Base-by-base conservation (phyloP, 176 grass and related monocot species). In the Paspalum vaginatum region DNA sequence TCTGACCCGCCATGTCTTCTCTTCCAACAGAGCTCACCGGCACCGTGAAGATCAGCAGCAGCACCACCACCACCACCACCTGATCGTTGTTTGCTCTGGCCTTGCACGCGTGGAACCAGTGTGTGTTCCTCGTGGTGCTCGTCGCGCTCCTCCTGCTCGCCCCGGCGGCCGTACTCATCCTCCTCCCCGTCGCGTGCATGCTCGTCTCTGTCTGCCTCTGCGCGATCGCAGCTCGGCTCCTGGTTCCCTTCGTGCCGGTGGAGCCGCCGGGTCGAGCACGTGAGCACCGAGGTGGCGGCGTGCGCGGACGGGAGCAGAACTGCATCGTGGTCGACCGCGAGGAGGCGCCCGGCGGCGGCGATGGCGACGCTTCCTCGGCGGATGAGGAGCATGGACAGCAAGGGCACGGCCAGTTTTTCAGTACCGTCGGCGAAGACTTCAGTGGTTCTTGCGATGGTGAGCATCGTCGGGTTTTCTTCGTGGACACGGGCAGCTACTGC, bases 321-420 rank as follows among this genome's bases (percentile, higher is more conserved):
- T 71, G 68, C 68, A 18, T 87, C 59, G 70, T 80, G 10, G 54
- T 86, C 38, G 72, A 86, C 55, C 13, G 20, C 25, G 57, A 52
- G 4, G 86, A 77, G 46, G 44, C 73, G 11, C 71, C 64, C 5
- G n/a, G 42, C 7, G 58, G n/a, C 9, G 44, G 16, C 48, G 55
- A 81, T 6, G 82, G 81, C 48, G 72, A 74, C 16, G 13, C 20
- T 24, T 84, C 65, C 5, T 86, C 37, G 5, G 71, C 48, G n/a
- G 81, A 82, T 39, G 84, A 87, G 68, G 70, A 81, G 48, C 42
- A 45, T 13, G 56, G 53, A 15, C 63, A 68, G 57, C 58, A 18
- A 7, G 75, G 46, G 32, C 70, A 14, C 38, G 42, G 56, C 50
- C 16, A 6, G 21, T 26, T 11, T 59, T 25, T 25, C 56, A 13